Conservation (phyloP, 1,139 yeast genomes). For the Yamadazyma atlantica region DNA sequence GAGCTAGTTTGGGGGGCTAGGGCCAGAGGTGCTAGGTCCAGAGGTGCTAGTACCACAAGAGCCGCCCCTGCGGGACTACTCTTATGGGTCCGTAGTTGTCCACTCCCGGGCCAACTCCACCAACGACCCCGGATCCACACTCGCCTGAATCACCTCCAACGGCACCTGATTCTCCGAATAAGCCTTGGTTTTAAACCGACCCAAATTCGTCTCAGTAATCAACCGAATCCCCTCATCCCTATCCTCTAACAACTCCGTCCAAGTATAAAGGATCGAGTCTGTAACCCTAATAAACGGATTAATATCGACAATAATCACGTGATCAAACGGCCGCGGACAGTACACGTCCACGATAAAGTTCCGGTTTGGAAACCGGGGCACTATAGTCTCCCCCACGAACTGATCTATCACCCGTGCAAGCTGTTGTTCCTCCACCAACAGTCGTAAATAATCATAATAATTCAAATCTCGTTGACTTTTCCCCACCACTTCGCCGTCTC, state of each 20-base stretch:
- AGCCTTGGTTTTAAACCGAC: slow-evolving; percentile 75
- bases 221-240: slow-evolving; percentile 53
- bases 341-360: slow-evolving; percentile 77
- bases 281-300: slow-evolving; percentile 82
- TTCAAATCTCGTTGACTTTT: slow-evolving; percentile 85
- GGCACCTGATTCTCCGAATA: slow-evolving; percentile 93
- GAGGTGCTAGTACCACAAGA: no score
- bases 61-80: no score
- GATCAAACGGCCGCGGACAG: slow-evolving; percentile 69
- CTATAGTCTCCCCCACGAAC: slow-evolving; percentile 49
- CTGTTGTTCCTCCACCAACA: slow-evolving; percentile 45
- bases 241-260: slow-evolving; percentile 66
- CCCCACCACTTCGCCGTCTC: slow-evolving; percentile 61
- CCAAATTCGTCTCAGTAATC: slow-evolving; percentile 64
- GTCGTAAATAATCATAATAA: slow-evolving; percentile 66
- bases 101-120: slow-evolving; percentile 65
- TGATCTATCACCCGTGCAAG: slow-evolving; percentile 38
- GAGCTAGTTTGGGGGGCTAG: no score
- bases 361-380: slow-evolving; percentile 52
- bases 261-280: slow-evolving; percentile 73
- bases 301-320: slow-evolving; percentile 72
- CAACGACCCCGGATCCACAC: slow-evolving; percentile 61
- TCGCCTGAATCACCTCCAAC: slow-evolving; percentile 82
- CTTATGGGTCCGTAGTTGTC: slow-evolving; percentile 23
- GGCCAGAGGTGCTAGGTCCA: no score